Base-by-base conservation (phyloP, 768 basidiomycete species). In the Trametes coccinea region DNA sequence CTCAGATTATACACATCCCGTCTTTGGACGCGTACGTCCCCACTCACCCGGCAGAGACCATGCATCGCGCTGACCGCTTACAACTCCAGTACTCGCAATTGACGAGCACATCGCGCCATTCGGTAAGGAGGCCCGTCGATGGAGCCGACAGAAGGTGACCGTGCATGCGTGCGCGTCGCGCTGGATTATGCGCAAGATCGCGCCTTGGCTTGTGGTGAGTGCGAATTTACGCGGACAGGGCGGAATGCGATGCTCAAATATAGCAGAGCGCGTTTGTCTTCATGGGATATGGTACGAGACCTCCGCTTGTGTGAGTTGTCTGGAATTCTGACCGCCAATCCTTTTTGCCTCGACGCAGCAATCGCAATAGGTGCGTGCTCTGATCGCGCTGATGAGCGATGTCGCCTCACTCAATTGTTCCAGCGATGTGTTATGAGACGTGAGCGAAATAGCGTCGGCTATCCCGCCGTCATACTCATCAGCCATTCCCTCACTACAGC, bases 1-100 rank as follows among this genome's bases (percentile, higher is more conserved):
- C n/a, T 16, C 39, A 67, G 66, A 11, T 33, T 67, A 1, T 67
- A 67, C 39, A 65, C 66, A 8, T 47, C 54, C 5, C 55, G 66
- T 3, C 47, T 67, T 14, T 67, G 66, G 66, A 64, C 58, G 16
- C 59, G 66, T 67, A 33, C 9, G 66, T 64, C 47, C 17, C 16
- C 17, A 14, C 11, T 13, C 34, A 16, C 17, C 22, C 10, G n/a
- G n/a, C n/a, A n/a, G n/a, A 33, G 4, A 22, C 16, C 31, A 22
- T 37, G 10, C 11, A 3, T 3, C 40, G 16, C 7, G 22, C 30
- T 2, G 9, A 53, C 3, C 1, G 11, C n/a, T 31, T n/a, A 11
- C 3, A 8, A 8, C 6, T 2, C 2, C 39, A 64, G 63, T 64
- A 0, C 56, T 56, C 7, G 59, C 59, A 1, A 64, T 64, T 39